These are phyloP conservation scores for Rhodosporidiobolus sp. DNA, from an alignment of 768 basidiomycete genomes.

Conservation along the genomic window DNA sequence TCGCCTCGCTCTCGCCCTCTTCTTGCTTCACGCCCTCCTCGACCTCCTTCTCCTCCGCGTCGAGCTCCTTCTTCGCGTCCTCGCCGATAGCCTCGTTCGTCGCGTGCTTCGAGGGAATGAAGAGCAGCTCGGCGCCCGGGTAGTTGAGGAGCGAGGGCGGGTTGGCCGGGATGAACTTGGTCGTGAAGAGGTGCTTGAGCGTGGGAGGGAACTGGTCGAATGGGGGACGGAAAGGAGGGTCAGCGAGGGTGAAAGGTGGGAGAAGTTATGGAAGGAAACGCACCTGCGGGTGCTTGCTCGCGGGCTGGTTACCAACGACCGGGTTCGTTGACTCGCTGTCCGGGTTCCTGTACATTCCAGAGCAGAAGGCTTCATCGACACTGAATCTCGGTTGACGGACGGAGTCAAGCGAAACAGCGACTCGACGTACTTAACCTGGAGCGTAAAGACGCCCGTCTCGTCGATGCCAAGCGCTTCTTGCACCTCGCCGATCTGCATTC, in stretches of 20 bases:
- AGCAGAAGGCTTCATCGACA: slow-evolving; percentile 45
- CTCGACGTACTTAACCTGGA: slow-evolving; percentile 63
- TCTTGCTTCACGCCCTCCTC: slow-evolving; percentile 47
- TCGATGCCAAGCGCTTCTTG: slow-evolving; percentile 60
- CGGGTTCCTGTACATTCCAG: neutral
- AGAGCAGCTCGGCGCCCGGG: slow-evolving; percentile 57
- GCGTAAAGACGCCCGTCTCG: slow-evolving; percentile 57
- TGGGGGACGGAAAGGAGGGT: neutral
- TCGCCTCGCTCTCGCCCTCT: slow-evolving; percentile 47
- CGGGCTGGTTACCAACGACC: slow-evolving; percentile 47
- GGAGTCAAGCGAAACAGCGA: slow-evolving; percentile 47
- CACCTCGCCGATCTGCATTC: slow-evolving; percentile 54
- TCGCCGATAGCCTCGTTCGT: slow-evolving; percentile 56
- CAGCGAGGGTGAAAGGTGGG: neutral
- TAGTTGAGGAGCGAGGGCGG: slow-evolving; percentile 59
- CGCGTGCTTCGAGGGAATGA: slow-evolving; percentile 58
- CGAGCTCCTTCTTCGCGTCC: slow-evolving; percentile 32
- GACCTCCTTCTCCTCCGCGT: slow-evolving; percentile 21
- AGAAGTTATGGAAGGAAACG: neutral
- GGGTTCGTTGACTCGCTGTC: slow-evolving; percentile 38
- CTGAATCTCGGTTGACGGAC: no score
- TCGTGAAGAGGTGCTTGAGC: slow-evolving; percentile 46
- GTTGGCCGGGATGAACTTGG: slow-evolving; percentile 58
- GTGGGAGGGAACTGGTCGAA: slow-evolving; percentile 23
- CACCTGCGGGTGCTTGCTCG: slow-evolving; percentile 27